Conservation (phyloP, 192 early-diverging fungal species). For the Umbelopsis sp. region DNA sequence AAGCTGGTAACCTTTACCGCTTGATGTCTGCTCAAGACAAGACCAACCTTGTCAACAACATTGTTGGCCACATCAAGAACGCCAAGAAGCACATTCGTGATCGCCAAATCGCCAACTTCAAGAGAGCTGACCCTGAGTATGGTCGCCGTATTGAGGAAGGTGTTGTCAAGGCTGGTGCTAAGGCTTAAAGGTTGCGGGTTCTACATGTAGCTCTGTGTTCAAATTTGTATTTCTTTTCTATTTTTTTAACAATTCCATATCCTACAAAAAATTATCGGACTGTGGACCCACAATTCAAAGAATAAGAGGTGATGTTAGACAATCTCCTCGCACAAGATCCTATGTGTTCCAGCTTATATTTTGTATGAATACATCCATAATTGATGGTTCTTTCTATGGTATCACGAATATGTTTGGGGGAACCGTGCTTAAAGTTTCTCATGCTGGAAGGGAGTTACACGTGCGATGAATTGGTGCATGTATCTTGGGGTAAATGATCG, state of each 20-base stretch:
- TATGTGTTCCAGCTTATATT: background rate
- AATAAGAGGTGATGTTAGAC: conserved; percentile 10
- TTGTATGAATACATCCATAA: background rate
- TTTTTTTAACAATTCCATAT: background rate
- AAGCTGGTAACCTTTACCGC: conserved; percentile 59
- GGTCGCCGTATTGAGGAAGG: conserved; percentile 56
- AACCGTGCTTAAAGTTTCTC: background rate
- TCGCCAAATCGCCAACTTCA: conserved; percentile 53
- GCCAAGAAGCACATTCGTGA: conserved; percentile 58
- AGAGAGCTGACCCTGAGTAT: conserved; percentile 59
- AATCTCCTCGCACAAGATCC: conserved; percentile 10
- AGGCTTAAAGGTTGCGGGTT: background rate
- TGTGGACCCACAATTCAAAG: background rate
- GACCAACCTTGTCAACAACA: conserved; percentile 60
- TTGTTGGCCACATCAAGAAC: conserved; percentile 52
- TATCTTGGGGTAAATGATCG: too few species aligned
- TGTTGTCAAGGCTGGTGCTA: conserved; percentile 15
- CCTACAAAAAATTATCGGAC: background rate
- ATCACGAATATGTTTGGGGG: background rate
- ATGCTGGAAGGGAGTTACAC: background rate
- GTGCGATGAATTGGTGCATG: background rate
- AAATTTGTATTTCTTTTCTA: background rate
- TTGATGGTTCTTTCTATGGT: background rate
- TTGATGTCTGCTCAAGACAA: conserved; percentile 60
- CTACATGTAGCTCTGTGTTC: background rate